A percentile compares a stretch with the other conserved stretches of the same genome.
Evolutionary conservation across 31 red algal species (phyloP).

Genomic region (Asparagopsis taxiformis): DNA sequence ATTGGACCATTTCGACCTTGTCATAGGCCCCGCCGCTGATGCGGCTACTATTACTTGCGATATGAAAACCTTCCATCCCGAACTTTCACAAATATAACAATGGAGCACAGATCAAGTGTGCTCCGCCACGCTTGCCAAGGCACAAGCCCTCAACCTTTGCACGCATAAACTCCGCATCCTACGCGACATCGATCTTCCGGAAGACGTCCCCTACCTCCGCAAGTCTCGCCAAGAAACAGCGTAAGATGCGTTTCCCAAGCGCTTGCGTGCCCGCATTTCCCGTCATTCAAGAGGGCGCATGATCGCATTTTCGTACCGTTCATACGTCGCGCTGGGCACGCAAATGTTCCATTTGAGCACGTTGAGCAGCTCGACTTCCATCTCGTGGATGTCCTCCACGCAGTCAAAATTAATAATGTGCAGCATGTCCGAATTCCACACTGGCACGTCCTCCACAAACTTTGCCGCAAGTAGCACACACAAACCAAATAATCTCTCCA

Average conservation of each 20-base stretch:
- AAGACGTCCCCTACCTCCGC: conserved; percentile 51
- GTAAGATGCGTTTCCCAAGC: not conserved
- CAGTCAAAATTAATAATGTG: not conserved
- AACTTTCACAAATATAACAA: conserved; percentile 47
- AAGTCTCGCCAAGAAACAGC: not conserved
- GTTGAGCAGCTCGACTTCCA: not conserved
- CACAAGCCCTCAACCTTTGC: conserved; percentile 11
- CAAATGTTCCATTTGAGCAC: not conserved
- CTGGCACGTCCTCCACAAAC: not conserved
- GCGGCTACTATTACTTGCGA: conserved; percentile 85
- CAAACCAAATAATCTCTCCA: not conserved
- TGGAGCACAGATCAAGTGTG: conserved; percentile 66
- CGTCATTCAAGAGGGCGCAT: not conserved
- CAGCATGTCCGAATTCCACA: not conserved
- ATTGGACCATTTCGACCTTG: conserved; percentile 57
- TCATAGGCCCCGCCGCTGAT: conserved; percentile 88
- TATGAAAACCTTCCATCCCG: conserved; percentile 21
- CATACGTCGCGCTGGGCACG: not conserved
- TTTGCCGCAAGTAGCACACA: not conserved
- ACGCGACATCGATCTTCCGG: conserved; percentile 74
- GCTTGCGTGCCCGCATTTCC: not conserved
- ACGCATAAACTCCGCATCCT: conserved; percentile 24
- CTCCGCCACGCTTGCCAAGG: conserved; percentile 8
- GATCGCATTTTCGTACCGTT: not conserved
- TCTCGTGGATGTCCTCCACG: not conserved